These are phyloP conservation scores for Scopulariopsis brevicaulis DNA, from an alignment of 2,329 filamentous ascomycete species.

Conservation along the genomic window DNA sequence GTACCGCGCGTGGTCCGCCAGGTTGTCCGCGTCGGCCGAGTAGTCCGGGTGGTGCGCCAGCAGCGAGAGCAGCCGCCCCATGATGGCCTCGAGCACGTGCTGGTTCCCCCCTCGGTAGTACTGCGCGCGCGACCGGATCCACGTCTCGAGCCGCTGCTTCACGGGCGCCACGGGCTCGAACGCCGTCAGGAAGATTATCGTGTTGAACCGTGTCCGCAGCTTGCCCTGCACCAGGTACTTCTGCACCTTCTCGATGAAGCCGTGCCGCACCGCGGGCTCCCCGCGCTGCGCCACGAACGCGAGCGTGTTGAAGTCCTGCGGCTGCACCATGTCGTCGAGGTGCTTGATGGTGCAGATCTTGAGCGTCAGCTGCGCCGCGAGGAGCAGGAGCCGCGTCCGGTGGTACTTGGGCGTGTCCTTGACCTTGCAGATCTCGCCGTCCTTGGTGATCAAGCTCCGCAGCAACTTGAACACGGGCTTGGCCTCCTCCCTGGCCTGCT, in stretches of 20 bases:
- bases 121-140: constrained; percentile 73
- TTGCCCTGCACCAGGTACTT: constrained; percentile 72
- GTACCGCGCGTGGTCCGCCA: constrained; percentile 78
- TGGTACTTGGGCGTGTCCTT: constrained; percentile 68
- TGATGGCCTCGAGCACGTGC: constrained; percentile 65
- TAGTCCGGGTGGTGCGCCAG: constrained; percentile 94
- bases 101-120: constrained; percentile 48
- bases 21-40: constrained; percentile 48
- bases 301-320: constrained; percentile 68
- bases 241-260: constrained; percentile 77
- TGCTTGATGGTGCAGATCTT: constrained; percentile 72
- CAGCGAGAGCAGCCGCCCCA: constrained; percentile 74
- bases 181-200: constrained; percentile 79
- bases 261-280: constrained; percentile 59
- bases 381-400: constrained; percentile 67
- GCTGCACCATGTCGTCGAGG: constrained; percentile 64
- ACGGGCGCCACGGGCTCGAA: constrained; percentile 74
- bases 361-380: constrained; percentile 68
- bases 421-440: constrained; percentile 71
- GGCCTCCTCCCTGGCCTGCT: constrained; percentile 46
- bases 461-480: constrained; percentile 68
- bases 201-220: constrained; percentile 70
- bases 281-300: constrained; percentile 73
- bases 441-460: constrained; percentile 60
- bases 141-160: constrained; percentile 68